Conservation (phyloP, 2,329 filamentous ascomycete species). For the Claviceps pazoutovae region DNA sequence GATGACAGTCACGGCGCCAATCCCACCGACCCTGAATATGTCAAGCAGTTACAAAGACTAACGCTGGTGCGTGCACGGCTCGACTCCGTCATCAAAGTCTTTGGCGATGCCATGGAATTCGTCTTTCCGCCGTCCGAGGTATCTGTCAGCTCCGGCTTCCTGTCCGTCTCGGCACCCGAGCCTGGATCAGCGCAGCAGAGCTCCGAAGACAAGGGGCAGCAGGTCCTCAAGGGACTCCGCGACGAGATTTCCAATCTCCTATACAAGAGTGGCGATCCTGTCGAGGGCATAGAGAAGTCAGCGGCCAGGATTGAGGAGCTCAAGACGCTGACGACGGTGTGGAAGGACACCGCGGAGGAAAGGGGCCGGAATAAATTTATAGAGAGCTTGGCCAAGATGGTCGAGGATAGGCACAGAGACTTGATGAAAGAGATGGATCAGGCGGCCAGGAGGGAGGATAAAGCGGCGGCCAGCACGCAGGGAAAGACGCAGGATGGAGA, state of each 20-base stretch:
- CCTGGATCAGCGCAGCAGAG: constrained; percentile 48
- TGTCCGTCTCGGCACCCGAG: constrained; percentile 80
- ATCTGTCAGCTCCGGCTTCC: constrained; percentile 70
- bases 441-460: constrained; percentile 21
- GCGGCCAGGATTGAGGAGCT: constrained; percentile 61
- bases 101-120: constrained; percentile 94
- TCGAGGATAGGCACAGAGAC: constrained; percentile 57
- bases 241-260: constrained; percentile 60
- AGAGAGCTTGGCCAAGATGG: constrained; percentile 64
- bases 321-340: constrained; percentile 62
- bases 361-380: constrained; percentile 72
- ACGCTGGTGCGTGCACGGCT: constrained; percentile 71
- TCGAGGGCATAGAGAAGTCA: constrained; percentile 60
- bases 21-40: constrained; percentile 46
- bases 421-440: constrained; percentile 38
- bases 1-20: constrained; percentile 8
- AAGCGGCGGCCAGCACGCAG: constrained; percentile 15
- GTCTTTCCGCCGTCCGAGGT: constrained; percentile 78
- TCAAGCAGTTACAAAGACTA: constrained; percentile 68
- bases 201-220: constrained; percentile 76
- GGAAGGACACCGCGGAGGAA: constrained; percentile 93
- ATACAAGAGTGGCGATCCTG: constrained; percentile 38
- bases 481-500: constrained; percentile 14
- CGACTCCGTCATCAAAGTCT: constrained; percentile 78
- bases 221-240: constrained; percentile 56